Conservation (phyloP, 2,329 filamentous ascomycete genomes). For the Exophiala dermatitidis region DNA sequence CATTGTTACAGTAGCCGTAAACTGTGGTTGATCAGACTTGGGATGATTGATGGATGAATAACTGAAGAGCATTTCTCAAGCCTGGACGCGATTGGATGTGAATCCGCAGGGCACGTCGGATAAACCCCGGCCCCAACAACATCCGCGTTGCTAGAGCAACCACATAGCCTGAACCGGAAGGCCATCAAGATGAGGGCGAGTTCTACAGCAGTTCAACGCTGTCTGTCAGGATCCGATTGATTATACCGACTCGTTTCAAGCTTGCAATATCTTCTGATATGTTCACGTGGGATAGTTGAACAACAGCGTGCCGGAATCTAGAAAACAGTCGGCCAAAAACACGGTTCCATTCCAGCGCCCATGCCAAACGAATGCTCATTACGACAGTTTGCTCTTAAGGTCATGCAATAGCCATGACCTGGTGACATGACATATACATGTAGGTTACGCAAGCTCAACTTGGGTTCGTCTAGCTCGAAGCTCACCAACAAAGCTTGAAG, state of each 20-base stretch:
- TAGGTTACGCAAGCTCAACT: slow-evolving; percentile 34
- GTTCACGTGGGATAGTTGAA: neutral
- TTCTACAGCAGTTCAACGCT: neutral
- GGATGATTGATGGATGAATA: neutral
- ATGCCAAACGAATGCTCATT: slow-evolving; percentile 8
- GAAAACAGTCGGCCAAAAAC: neutral
- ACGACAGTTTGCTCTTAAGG: slow-evolving; percentile 6
- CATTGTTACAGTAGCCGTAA: slow-evolving; percentile 2
- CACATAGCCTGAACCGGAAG: neutral
- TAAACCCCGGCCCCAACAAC: slow-evolving; percentile 5
- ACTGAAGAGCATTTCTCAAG: neutral
- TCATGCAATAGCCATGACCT: slow-evolving; percentile 1
- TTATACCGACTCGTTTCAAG: neutral
- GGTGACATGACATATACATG: neutral
- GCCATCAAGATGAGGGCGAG: neutral
- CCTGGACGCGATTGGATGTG: neutral
- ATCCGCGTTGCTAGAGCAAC: slow-evolving; percentile 10
- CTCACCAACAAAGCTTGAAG: no score
- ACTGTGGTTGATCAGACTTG: neutral
- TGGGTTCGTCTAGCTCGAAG: no score
- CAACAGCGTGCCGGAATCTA: no score
- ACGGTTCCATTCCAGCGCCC: slow-evolving; percentile 8
- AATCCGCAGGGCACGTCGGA: neutral
- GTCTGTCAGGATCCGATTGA: neutral
- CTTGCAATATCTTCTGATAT: neutral